phyloP scores from a whole-genome alignment of 768 basidiomycete species.

The Dioszegia aurantiaca region DNA sequence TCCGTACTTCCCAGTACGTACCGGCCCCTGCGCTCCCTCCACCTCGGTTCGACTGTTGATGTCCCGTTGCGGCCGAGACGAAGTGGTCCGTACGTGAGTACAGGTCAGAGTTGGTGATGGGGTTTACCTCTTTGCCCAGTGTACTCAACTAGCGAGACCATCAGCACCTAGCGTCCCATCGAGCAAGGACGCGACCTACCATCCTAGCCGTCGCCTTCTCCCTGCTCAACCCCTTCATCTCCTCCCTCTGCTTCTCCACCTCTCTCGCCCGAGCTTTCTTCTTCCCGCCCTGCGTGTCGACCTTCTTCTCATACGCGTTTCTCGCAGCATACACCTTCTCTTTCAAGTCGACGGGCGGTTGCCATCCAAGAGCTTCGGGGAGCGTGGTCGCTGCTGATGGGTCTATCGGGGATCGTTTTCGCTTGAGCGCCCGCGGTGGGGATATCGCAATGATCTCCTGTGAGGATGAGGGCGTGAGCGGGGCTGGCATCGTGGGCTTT shows the following conservation, averaged over 20 bases:
- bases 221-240: constrained; percentile 23
- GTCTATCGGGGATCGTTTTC: background rate
- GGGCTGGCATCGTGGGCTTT: constrained; percentile 22
- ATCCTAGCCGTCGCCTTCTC: constrained; percentile 29
- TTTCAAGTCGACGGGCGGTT: constrained; percentile 14
- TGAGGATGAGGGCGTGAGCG: constrained; percentile 39
- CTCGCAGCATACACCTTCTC: constrained; percentile 2
- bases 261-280: constrained; percentile 21
- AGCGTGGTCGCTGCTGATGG: constrained; percentile 18
- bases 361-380: constrained; percentile 11
- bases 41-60: constrained; percentile 44
- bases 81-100: constrained; percentile 45
- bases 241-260: constrained; percentile 19
- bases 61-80: constrained; percentile 43
- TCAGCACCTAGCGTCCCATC: background rate
- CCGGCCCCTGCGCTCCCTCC: constrained; percentile 37
- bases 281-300: constrained; percentile 24
- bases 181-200: constrained; percentile 19
- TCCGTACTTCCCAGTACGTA: constrained; percentile 46
- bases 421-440: constrained; percentile 22
- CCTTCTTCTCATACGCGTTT: constrained; percentile 21
- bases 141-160: constrained; percentile 28
- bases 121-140: constrained; percentile 37
- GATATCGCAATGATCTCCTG: constrained; percentile 47
- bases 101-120: constrained; percentile 47